A percentile compares a stretch with the other conserved stretches of the same genome.
These are phyloP conservation scores for Septoria linicola DNA, from an alignment of 2,329 filamentous ascomycete genomes.

Conservation along the genomic window DNA sequence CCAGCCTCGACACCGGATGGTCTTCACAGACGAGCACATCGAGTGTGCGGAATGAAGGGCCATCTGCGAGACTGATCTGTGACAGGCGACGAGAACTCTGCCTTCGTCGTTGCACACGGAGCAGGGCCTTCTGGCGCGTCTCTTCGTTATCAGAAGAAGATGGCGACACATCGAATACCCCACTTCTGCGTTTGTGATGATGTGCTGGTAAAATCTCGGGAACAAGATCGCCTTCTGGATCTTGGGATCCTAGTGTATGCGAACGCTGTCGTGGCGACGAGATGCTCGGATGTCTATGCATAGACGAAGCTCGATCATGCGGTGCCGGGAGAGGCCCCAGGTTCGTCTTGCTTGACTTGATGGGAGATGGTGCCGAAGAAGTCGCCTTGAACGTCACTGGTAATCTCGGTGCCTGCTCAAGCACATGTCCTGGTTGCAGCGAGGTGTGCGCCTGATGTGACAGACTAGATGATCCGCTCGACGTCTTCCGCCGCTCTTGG, in stretches of 20 bases:
- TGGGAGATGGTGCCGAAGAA: slow-evolving; percentile 56
- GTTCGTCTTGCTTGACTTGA: slow-evolving; percentile 49
- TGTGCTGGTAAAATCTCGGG: slow-evolving; percentile 58
- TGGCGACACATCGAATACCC: slow-evolving; percentile 93
- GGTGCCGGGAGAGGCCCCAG: slow-evolving; percentile 50
- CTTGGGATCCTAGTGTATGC: slow-evolving; percentile 85
- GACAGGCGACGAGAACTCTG: slow-evolving; percentile 94
- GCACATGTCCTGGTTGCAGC: slow-evolving; percentile 68
- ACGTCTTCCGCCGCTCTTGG: slow-evolving; percentile 84
- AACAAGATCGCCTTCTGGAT: slow-evolving; percentile 71
- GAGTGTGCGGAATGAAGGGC: slow-evolving; percentile 82
- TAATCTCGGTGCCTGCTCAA: slow-evolving; percentile 66
- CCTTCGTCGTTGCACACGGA: slow-evolving; percentile 89
- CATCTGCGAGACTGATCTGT: slow-evolving; percentile 80
- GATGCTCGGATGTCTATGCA: slow-evolving; percentile 35
- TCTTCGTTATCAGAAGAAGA: slow-evolving; percentile 98
- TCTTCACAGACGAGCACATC: slow-evolving; percentile 97
- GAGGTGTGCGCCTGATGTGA: slow-evolving; percentile 73
- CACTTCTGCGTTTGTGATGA: slow-evolving; percentile 87
- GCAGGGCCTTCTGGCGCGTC: slow-evolving; percentile 81
- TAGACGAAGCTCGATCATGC: slow-evolving; percentile 40
- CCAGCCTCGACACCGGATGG: slow-evolving; percentile 91
- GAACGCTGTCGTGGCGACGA: slow-evolving; percentile 71
- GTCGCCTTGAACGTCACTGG: slow-evolving; percentile 51
- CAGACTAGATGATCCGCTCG: slow-evolving; percentile 79